Base-by-base conservation (phyloP, 1,139 yeast species). In the Candida glucosophila region DNA sequence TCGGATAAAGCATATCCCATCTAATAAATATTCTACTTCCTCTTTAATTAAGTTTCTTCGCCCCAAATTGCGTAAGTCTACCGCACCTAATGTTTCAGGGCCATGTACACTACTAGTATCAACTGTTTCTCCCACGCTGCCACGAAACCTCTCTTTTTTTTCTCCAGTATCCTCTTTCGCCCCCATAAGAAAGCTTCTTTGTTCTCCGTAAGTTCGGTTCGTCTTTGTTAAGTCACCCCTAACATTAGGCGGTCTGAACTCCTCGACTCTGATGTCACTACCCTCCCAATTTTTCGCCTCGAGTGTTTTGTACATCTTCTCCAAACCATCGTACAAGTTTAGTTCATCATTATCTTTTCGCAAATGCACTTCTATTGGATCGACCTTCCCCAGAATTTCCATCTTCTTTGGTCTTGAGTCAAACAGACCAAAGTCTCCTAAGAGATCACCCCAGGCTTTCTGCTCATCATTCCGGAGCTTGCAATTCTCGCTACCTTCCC, bases 171-270 rank as follows among this genome's bases (percentile, higher is more conserved):
- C 15, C 12, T 6, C n/a, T 7, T 13, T n/a, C 6, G 11, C 23
- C n/a, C 6, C 18, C 8, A 8, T 16, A n/a, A 16, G 9, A 27
- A 33, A 47, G 19, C 50, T 43, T 26, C 58, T 29, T 19, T 41
- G 44, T 2, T 43, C 43, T 2, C 52, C 47, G 25, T 49, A 50
- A 3, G 36, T 37, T 19, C 31, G 15, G 13, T 19, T 8, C n/a
- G n/a, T 16, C n/a, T 16, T 8, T 8, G 8, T 10, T 9, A 19
- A 7, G 10, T 19, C n/a, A n/a, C n/a, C 18, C 8, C n/a, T 16
- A 8, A n/a, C 8, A 16, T n/a, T 16, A n/a, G 8, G 8, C 18
- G n/a, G n/a, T 16, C 8, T n/a, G 8, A n/a, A 16, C n/a, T 16
- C n/a, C 18, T n/a, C n/a, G n/a, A n/a, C n/a, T n/a, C n/a, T n/a